Evolutionary conservation across 306 rosid species (phyloP), one percentile per base, ranked within the genome.

Genomic region (Leucaena leucocephala): DNA sequence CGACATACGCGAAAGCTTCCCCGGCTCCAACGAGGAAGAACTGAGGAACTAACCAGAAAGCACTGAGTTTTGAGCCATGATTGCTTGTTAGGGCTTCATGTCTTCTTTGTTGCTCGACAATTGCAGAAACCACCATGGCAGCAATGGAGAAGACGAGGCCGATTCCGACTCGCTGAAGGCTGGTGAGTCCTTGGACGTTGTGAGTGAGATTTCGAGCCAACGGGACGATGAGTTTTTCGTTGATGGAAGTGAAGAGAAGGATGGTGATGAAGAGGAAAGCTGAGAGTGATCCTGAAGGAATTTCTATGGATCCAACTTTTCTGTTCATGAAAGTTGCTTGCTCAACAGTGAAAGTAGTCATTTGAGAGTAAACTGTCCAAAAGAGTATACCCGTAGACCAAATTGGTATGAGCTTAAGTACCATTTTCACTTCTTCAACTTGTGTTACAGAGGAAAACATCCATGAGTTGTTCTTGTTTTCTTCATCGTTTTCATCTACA

Each of bases 361-460:
- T 95, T 55, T 95, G 99, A 66, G 99, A 95, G 81, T 91, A 95
- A 62, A 93, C 44, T 8, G 99, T 93, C 99, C 99, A 95, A 48
- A 95, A 95, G 77, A 93, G 96, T 61, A 95, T 95, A 50, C 99
- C 90, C 40, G 99, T 93, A 3, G 99, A 90, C 99, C 99, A 95
- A 55, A 91, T 88, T 9, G 99, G 99, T 21, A 95, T 66, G 40
- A 95, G 94, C 84, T 86, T 90, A 42, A 95, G 48, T 46, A 93
- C 96, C 96, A 95, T 85, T 80, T 95, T 93, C 65, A 95, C 96
- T 79, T 95, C 99, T 80, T 95, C 99, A 75, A 93, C 93, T 73
- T 89, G 85, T 16, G 94, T 91, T 75, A 93, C 86, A 1, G 96
- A 90, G 45, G 98, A 90, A 71, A 90, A 90, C n/a, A 90, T 42